Evolutionary conservation across 257 asterid species (phyloP), one percentile per base, ranked within the genome.

Genomic region (Capsicum baccatum): DNA sequence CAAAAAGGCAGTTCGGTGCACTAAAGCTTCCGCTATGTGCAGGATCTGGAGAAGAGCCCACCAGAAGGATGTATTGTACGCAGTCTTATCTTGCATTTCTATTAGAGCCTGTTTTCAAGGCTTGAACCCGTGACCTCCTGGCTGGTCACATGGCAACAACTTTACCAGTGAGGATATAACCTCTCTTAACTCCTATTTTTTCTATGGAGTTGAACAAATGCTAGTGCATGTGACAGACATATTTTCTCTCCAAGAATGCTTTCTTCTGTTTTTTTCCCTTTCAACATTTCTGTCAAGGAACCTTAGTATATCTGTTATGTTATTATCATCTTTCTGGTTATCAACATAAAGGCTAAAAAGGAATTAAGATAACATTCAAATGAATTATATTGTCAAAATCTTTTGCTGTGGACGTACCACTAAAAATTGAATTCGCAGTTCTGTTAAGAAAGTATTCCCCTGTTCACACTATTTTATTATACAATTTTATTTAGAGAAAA

Each of bases 141-240:
- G 26, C 26, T 1, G 26, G 26, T 26, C 26, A 26, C 26, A 26
- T 26, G 26, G n/a, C 26, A 26, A 26, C 26, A 26, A 26, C 26
- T 0, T 26, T 26, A 26, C 26, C 26, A 64, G 11, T 58, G 19
- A 2, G 8, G 63, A 10, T 5, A 17, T 4, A 21, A 63, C 42
- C 44, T 2, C 48, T 35, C 21, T 67, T 10, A 35, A 37, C 21
- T 67, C 48, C 48, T 12, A 33, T 37, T 1, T 35, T 1, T 37
- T 8, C 21, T 89, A 90, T 91, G 87, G 60, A 50, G 21, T 74
- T 50, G 68, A 70, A 84, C 82, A 81, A 86, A 59, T 79, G 73
- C 59, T 79, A 63, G 54, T 56, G 90, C 81, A 50, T 74, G 81
- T 74, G 62, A 74, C 47, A 5, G 44, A 74, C 60, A 73, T 9